Evolutionary conservation across 306 rosid species (phyloP).

Genomic region (Cucumis melo): DNA sequence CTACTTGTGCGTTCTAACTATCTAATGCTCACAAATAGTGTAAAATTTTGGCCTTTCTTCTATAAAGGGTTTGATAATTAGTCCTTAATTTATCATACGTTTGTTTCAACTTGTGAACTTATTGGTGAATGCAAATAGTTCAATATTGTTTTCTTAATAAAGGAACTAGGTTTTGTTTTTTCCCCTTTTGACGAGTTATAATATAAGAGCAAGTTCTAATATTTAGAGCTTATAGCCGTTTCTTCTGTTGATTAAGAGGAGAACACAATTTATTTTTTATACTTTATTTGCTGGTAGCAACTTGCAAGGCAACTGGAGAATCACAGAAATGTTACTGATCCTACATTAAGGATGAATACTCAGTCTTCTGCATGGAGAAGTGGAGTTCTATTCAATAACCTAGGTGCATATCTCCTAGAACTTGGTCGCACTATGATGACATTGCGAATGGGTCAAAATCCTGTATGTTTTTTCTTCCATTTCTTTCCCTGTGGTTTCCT

Average conservation of each 20-base stretch:
- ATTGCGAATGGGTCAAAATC: slow-evolving; percentile 73
- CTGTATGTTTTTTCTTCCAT: slow-evolving; percentile 37
- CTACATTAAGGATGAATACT: slow-evolving; percentile 34
- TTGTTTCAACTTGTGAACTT: background rate
- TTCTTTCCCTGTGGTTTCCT: slow-evolving; percentile 9
- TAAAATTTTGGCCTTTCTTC: slow-evolving; percentile 1
- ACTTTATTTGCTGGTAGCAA: slow-evolving; percentile 41
- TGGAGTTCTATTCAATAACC: slow-evolving; percentile 60
- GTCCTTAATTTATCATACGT: background rate
- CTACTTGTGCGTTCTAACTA: slow-evolving; percentile 47
- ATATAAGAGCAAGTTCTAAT: background rate
- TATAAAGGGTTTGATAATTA: background rate
- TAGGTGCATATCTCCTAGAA: slow-evolving; percentile 89
- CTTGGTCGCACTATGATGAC: slow-evolving; percentile 94
- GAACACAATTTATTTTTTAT: slow-evolving; percentile 12
- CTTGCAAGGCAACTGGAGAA: slow-evolving; percentile 64
- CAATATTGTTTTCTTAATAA: background rate
- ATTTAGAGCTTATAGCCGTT: slow-evolving; percentile 2
- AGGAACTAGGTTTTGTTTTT: background rate
- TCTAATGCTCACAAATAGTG: background rate
- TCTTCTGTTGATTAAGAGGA: slow-evolving; percentile 8
- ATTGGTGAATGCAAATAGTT: background rate
- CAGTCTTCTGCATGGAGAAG: slow-evolving; percentile 57
- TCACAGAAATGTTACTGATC: slow-evolving; percentile 63
- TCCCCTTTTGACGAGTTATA: background rate